Conservation (phyloP, 2,329 filamentous ascomycete genomes). For the Colletotrichum tanaceti region DNA sequence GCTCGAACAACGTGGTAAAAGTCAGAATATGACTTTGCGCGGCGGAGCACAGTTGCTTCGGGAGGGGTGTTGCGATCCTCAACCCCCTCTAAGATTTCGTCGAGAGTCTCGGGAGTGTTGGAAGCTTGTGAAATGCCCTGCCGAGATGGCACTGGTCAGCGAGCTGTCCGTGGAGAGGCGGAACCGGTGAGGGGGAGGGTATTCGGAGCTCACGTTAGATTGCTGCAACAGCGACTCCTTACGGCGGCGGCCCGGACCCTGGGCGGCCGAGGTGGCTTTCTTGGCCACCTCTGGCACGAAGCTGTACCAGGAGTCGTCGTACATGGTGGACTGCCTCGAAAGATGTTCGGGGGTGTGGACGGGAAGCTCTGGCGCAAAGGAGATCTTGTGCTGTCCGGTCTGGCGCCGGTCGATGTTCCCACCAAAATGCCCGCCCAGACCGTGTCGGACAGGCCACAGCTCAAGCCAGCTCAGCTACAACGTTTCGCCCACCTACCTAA, state of each 20-base stretch:
- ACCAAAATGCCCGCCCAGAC: conserved; percentile 3
- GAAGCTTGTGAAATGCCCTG: conserved; percentile 66
- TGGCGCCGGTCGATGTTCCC: conserved; percentile 24
- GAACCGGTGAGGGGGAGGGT: not conserved
- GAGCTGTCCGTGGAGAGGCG: conserved; percentile 21
- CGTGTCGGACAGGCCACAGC: conserved; percentile 19
- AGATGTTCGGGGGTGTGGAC: conserved; percentile 4
- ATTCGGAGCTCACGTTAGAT: conserved; percentile 64
- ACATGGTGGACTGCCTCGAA: conserved; percentile 63
- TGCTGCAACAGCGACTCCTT: conserved; percentile 77
- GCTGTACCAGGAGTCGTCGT: conserved; percentile 87
- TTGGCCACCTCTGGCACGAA: conserved; percentile 74
- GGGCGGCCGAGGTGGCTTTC: conserved; percentile 57
- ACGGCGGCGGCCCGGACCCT: conserved; percentile 68
- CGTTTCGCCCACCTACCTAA: not conserved
- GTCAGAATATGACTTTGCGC: conserved; percentile 83
- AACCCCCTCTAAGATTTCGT: conserved; percentile 68
- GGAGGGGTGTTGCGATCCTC: conserved; percentile 70
- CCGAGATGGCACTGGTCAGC: conserved; percentile 31
- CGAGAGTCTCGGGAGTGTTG: conserved; percentile 66
- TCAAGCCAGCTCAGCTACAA: conserved; percentile 28
- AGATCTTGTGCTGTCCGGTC: conserved; percentile 17
- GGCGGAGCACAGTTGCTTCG: conserved; percentile 71
- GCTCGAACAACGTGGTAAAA: conserved; percentile 74
- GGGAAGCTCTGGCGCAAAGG: conserved; percentile 14